Conservation (phyloP, 2,329 filamentous ascomycete species). For the Rhynchosporium graminicola region DNA sequence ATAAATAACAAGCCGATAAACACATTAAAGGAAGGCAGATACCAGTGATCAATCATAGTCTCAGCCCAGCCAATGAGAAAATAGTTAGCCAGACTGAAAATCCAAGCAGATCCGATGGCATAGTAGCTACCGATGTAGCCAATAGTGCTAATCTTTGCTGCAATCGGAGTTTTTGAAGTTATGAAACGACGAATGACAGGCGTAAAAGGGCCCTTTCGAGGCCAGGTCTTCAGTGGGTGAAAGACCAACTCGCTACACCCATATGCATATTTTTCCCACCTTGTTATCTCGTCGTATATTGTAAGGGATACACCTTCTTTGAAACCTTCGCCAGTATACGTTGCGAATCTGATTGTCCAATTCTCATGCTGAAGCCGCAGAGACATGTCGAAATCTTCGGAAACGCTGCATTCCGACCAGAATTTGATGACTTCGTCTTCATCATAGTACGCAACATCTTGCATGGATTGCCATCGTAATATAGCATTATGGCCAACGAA, state of each 20-base stretch:
- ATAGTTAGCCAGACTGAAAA: slow-evolving; percentile 69
- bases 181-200: slow-evolving; percentile 75
- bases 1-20: slow-evolving; percentile 63
- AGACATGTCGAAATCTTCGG: slow-evolving; percentile 81
- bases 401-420: slow-evolving; percentile 78
- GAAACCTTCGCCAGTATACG: slow-evolving; percentile 73
- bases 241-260: slow-evolving; percentile 82
- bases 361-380: slow-evolving; percentile 71
- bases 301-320: slow-evolving; percentile 83
- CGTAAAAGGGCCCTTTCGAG: slow-evolving; percentile 73
- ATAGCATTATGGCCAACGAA: slow-evolving; percentile 82
- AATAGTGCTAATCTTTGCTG: slow-evolving; percentile 73
- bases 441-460: slow-evolving; percentile 71
- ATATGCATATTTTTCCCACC: slow-evolving; percentile 87
- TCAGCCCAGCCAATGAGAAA: slow-evolving; percentile 71
- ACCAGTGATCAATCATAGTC: slow-evolving; percentile 65
- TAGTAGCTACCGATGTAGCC: slow-evolving; percentile 81
- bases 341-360: slow-evolving; percentile 71
- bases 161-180: slow-evolving; percentile 69
- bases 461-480: slow-evolving; percentile 73
- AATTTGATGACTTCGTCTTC: slow-evolving; percentile 75
- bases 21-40: slow-evolving; percentile 65
- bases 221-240: slow-evolving; percentile 73
- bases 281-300: slow-evolving; percentile 79
- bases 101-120: slow-evolving; percentile 73